A percentile compares a stretch with the other conserved stretches of the same genome.
Evolutionary conservation across 2,329 filamentous ascomycete species (phyloP).

Genomic region (Zarea fungicola): DNA sequence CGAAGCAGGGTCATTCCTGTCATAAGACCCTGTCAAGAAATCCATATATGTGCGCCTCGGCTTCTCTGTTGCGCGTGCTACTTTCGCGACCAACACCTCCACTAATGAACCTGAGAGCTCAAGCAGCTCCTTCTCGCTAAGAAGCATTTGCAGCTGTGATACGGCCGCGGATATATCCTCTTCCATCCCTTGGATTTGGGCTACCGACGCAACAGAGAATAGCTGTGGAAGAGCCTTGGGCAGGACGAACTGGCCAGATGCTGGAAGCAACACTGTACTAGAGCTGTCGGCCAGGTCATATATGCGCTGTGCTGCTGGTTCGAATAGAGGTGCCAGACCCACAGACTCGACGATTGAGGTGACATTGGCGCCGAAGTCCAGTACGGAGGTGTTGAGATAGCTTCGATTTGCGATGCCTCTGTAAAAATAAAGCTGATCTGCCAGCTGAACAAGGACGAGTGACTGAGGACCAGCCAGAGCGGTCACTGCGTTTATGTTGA

Average conservation of each 20-base stretch:
- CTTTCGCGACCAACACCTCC: conserved; percentile 1
- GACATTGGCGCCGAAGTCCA: conserved; percentile 14
- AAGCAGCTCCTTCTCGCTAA: conserved; percentile 13
- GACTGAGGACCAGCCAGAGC: conserved; percentile 17
- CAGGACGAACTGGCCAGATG: not conserved
- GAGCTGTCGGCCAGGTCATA: conserved; percentile 10
- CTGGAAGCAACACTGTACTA: conserved; percentile 11
- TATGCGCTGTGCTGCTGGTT: conserved; percentile 7
- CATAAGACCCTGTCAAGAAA: conserved; percentile 7
- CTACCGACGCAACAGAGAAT: conserved; percentile 6
- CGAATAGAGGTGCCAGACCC: conserved; percentile 8
- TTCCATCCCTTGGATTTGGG: conserved; percentile 10
- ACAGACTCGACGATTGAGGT: conserved; percentile 11
- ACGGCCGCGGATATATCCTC: conserved; percentile 15
- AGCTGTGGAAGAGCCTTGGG: conserved; percentile 6
- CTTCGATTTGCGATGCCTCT: conserved; percentile 13
- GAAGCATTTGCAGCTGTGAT: conserved; percentile 15
- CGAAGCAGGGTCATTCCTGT: not conserved
- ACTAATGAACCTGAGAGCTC: conserved; percentile 12
- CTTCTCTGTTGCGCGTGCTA: not conserved
- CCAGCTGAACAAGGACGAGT: conserved; percentile 14
- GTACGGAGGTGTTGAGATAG: conserved; percentile 11
- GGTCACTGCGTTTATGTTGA: conserved; percentile 19
- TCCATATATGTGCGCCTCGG: not conserved
- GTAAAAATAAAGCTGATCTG: conserved; percentile 16